Evolutionary conservation across 2,329 filamentous ascomycete genomes (phyloP), one percentile per base, ranked within the genome.

Genomic region (Nothomitra cinnamomea): DNA sequence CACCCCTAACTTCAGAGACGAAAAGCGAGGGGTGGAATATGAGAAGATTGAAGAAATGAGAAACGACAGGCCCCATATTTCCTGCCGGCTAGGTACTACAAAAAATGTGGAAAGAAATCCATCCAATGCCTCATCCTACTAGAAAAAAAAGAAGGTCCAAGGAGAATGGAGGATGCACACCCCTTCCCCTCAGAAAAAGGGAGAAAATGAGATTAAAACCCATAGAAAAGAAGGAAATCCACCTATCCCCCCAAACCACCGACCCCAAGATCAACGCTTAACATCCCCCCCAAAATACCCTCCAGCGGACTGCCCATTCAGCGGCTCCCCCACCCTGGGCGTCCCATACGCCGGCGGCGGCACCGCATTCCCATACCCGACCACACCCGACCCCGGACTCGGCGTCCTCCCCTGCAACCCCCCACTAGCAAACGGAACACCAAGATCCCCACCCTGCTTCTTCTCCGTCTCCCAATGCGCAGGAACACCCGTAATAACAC

Each of bases 401-500:
- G 19, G 19, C 10, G 8, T 10, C 42, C 3, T 21, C 42, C 24
- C 19, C 15, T n/a, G 8, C 42, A 21, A 32, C 35, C 22, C 36
- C 10, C 22, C 22, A 22, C 41, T 52, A 10, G 7, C 10, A 42
- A 24, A 8, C n/a, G 35, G 35, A 13, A 22, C 47, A 12, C 24
- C 4, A 12, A 4, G 3, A 4, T 24, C 41, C 17, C n/a, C n/a
- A n/a, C 17, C 41, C 41, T 19, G 50, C 2, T 52, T 24, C 5
- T 40, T 25, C n/a, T 19, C 41, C 25, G 6, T 40, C 17, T 22
- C 24, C 49, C 32, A 15, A 15, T 21, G 22, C n/a, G n/a, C 7
- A 7, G 51, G 51, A 24, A 24, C n/a, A 19, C 35, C 65, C 1
- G 67, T 63, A 8, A 73, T 57, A 1, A 63, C 61, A 6, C 71